Evolutionary conservation across 2,329 filamentous ascomycete genomes (phyloP).

Genomic region (Bipolaris zeicola): DNA sequence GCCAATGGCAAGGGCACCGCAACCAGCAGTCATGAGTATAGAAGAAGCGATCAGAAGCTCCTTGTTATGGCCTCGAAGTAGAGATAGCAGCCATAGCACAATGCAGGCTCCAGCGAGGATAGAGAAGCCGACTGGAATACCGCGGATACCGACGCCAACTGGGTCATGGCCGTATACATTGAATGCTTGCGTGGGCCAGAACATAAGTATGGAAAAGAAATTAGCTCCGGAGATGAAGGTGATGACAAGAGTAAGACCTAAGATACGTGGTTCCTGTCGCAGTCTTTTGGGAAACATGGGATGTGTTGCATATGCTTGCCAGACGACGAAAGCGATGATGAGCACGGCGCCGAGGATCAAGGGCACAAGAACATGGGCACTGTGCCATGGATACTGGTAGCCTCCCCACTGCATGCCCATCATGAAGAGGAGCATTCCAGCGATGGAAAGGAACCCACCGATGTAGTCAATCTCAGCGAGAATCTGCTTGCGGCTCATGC

Average conservation of each 20-base stretch:
- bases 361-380: conserved; percentile 60
- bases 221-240: conserved; percentile 43
- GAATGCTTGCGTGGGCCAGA: conserved; percentile 42
- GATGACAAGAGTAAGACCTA: conserved; percentile 37
- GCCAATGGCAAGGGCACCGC: conserved; percentile 60
- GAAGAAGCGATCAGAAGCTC: conserved; percentile 64
- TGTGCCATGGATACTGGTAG: conserved; percentile 60
- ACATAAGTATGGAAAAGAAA: conserved; percentile 42
- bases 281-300: conserved; percentile 52
- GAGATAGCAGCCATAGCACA: conserved; percentile 62
- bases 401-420: conserved; percentile 55
- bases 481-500: conserved; percentile 33
- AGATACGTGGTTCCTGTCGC: conserved; percentile 33
- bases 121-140: conserved; percentile 66
- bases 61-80: conserved; percentile 64
- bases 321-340: conserved; percentile 56
- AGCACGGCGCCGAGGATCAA: conserved; percentile 57
- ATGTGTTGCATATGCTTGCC: conserved; percentile 47
- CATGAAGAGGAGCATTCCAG: conserved; percentile 39
- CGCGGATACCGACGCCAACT: conserved; percentile 66
- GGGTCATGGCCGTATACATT: conserved; percentile 60
- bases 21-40: conserved; percentile 70
- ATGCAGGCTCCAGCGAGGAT: conserved; percentile 67
- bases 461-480: conserved; percentile 37
- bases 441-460: conserved; percentile 32